Evolutionary conservation across 75 land plant species (phyloP).

Genomic region (Larix kaempferi): DNA sequence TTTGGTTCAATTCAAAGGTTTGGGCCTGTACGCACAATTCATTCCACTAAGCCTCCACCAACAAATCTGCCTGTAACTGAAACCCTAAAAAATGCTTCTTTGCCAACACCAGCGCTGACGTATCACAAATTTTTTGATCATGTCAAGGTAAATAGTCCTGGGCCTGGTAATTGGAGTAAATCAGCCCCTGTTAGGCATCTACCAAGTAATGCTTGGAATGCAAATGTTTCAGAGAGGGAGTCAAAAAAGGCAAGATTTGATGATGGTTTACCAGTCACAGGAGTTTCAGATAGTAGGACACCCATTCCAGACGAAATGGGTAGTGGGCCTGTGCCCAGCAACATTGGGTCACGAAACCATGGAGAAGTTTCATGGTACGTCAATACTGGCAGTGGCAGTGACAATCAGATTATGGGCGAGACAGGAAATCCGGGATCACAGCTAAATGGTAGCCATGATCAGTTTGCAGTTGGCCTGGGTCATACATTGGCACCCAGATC

Average conservation of each 20-base stretch:
- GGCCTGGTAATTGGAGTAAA: conserved; percentile 37
- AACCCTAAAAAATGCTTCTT: background rate
- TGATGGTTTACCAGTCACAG: conserved; percentile 13
- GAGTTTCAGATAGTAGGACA: conserved; percentile 13
- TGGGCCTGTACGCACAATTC: conserved; percentile 19
- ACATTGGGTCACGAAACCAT: conserved; percentile 4
- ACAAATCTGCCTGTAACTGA: conserved; percentile 13
- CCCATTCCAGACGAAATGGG: background rate
- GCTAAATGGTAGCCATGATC: background rate
- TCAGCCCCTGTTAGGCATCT: conserved; percentile 16
- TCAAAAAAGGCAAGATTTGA: conserved; percentile 41
- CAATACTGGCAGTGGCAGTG: conserved; percentile 10
- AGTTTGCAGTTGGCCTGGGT: no score
- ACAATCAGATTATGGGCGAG: background rate
- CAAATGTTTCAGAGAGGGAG: conserved; percentile 30
- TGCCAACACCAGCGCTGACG: conserved; percentile 15
- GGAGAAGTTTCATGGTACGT: conserved; percentile 12
- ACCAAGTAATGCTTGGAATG: conserved; percentile 32
- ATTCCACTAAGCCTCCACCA: background rate
- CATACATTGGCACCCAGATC: no score
- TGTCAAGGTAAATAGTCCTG: conserved; percentile 2
- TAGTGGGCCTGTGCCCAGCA: conserved; percentile 7
- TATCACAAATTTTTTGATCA: conserved; percentile 15
- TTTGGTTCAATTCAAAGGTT: conserved; percentile 23
- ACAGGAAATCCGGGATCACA: no score